These are phyloP conservation scores for Talaromyces sp. DNA, from an alignment of 2,329 filamentous ascomycete species.

Conservation along the genomic window DNA sequence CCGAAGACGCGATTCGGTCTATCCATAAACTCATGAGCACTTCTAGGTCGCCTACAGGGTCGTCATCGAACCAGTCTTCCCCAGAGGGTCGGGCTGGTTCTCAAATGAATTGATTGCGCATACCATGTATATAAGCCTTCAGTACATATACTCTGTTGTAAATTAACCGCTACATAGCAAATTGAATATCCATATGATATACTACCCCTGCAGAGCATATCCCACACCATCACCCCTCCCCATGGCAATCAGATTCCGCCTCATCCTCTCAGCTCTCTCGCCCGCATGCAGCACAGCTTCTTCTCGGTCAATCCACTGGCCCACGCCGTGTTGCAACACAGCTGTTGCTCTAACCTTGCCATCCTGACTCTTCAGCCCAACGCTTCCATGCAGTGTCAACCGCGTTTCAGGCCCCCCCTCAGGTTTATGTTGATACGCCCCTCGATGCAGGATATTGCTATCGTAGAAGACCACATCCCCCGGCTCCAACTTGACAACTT, in stretches of 20 bases:
- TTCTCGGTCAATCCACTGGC: slow-evolving; percentile 39
- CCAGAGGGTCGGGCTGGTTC: not conserved
- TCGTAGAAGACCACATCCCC: slow-evolving; percentile 86
- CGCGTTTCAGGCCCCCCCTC: slow-evolving; percentile 32
- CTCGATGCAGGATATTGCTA: slow-evolving; percentile 70
- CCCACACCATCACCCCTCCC: slow-evolving; percentile 42
- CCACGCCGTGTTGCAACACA: slow-evolving; percentile 45
- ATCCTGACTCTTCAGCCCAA: slow-evolving; percentile 33
- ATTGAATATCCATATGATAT: not conserved
- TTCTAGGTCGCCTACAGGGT: not conserved
- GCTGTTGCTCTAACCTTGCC: slow-evolving; percentile 39
- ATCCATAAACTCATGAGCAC: slow-evolving; percentile 14
- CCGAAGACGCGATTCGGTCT: slow-evolving; percentile 24
- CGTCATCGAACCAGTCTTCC: not conserved
- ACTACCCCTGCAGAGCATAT: slow-evolving; percentile 19
- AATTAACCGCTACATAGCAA: not conserved
- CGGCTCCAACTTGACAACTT: slow-evolving; percentile 61
- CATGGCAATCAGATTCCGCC: slow-evolving; percentile 42
- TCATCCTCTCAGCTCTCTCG: slow-evolving; percentile 39
- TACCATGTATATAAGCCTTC: not conserved
- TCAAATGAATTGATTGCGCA: not conserved
- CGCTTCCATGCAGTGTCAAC: slow-evolving; percentile 41
- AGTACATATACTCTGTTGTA: not conserved
- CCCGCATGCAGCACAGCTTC: slow-evolving; percentile 36
- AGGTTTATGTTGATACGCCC: slow-evolving; percentile 37